Conservation (phyloP, 2,329 filamentous ascomycete species). For the Chaetomiaceae sp. region DNA sequence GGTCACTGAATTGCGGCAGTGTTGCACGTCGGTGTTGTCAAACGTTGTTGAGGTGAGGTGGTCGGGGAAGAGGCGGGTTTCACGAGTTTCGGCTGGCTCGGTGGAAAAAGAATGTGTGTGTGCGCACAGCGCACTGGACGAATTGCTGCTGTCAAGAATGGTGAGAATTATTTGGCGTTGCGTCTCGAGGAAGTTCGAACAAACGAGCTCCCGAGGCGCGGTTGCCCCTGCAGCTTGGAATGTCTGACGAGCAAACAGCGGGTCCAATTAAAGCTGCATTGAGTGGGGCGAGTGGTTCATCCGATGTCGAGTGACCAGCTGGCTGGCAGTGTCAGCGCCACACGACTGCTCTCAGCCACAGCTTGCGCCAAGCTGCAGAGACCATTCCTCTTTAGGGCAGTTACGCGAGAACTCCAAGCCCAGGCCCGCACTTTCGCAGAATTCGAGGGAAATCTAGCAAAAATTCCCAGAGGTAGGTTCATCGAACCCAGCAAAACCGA, state of each 20-base stretch:
- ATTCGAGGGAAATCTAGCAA: constrained; percentile 27
- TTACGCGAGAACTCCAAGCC: constrained; percentile 25
- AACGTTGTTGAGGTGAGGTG: neutral
- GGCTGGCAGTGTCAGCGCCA: constrained; percentile 12
- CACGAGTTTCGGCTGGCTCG: neutral
- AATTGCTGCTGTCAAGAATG: constrained; percentile 3
- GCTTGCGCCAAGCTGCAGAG: neutral
- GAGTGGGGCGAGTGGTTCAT: neutral
- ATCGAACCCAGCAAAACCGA: constrained; percentile 24
- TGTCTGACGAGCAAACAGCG: constrained; percentile 21
- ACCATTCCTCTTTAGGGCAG: constrained; percentile 24
- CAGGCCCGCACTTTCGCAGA: constrained; percentile 27
- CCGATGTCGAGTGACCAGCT: constrained; percentile 11
- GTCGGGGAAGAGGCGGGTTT: neutral
- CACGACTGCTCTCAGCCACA: constrained; percentile 6
- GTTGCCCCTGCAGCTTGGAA: constrained; percentile 10
- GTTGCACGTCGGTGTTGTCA: constrained; percentile 7
- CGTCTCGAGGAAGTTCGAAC: constrained; percentile 12
- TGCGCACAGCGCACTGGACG: constrained; percentile 24
- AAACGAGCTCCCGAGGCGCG: constrained; percentile 11
- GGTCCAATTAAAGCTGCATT: constrained; percentile 1
- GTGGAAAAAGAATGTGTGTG: constrained; percentile 18
- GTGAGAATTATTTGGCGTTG: constrained; percentile 10
- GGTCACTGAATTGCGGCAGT: constrained; percentile 2
- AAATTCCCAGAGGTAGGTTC: constrained; percentile 27